phyloP scores from a whole-genome alignment of 768 basidiomycete genomes.

The Boletus patriciae region DNA sequence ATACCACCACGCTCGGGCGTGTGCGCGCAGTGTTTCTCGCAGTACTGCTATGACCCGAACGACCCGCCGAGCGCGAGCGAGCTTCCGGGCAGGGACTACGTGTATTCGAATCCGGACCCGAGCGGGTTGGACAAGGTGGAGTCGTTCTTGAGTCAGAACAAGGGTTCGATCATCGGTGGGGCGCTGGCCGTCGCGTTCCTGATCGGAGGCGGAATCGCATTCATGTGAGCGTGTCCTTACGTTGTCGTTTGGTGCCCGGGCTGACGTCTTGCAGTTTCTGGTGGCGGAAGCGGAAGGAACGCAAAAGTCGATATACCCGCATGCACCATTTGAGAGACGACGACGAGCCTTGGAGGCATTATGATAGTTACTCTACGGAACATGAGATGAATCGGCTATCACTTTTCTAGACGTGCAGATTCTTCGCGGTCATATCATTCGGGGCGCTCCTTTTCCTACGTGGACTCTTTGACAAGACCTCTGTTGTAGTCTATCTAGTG shows the following conservation, averaged over 20 bases:
- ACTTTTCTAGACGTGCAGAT: neutral
- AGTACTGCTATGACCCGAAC: slow-evolving; percentile 56
- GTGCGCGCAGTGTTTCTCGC: slow-evolving; percentile 61
- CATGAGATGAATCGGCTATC: slow-evolving; percentile 18
- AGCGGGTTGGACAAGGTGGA: slow-evolving; percentile 44
- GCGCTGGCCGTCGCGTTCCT: slow-evolving; percentile 42
- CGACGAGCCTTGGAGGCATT: slow-evolving; percentile 33
- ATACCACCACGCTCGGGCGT: slow-evolving; percentile 40
- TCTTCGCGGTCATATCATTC: neutral
- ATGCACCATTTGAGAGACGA: slow-evolving; percentile 29
- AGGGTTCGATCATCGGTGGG: slow-evolving; percentile 50
- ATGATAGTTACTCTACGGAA: slow-evolving; percentile 18
- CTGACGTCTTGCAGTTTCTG: slow-evolving; percentile 24
- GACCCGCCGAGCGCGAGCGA: slow-evolving; percentile 57
- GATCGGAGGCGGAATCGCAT: slow-evolving; percentile 37
- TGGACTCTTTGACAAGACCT: neutral
- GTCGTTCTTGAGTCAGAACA: slow-evolving; percentile 45
- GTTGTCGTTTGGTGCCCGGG: neutral
- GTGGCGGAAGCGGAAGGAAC: slow-evolving; percentile 29
- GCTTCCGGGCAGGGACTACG: slow-evolving; percentile 40
- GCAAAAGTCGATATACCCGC: slow-evolving; percentile 20
- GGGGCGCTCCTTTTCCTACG: neutral
- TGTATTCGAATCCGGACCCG: slow-evolving; percentile 57
- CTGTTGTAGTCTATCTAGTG: neutral
- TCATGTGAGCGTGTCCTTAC: slow-evolving; percentile 33